Base-by-base conservation (phyloP, 345 rosid genomes). In the Gossypium sturtianum region DNA sequence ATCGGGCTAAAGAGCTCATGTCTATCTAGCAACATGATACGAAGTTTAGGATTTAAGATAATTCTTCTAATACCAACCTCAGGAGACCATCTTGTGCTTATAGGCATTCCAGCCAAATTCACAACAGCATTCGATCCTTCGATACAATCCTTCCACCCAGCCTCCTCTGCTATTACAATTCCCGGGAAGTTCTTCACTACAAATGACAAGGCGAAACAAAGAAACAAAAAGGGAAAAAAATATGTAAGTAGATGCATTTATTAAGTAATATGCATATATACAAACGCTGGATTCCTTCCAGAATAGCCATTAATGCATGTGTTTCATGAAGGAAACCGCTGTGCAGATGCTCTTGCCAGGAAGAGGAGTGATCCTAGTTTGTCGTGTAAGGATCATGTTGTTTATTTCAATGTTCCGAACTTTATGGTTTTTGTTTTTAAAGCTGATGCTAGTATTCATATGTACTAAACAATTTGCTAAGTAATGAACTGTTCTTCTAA, bases 11-110 rank as follows among this genome's bases (percentile, higher is more conserved):
- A 27, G 10, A 2, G 27, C 17, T 29, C 0, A 15, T 45, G 58
- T 12, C 41, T 29, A 73, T 54, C 16, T 1, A 10, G 44, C 10
- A 66, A 66, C 17, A 66, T 6, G 6, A 19, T 66, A 20, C 7
- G 7, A 45, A 44, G 51, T 48, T 27, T 47, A 72, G 34, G 51
- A 25, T 29, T 66, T 57, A 69, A 63, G 23, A 73, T 22, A 15
- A 56, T 16, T 51, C 49, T 16, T 27, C 58, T 16, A 69, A 41
- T 23, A 81, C 86, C 80, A 68, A 94, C 98, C 97, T 88, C 92
- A 20, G 91, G 69, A 74, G 98, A 90, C 98, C 98, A 94, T 75
- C 98, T 88, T 64, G 95, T 90, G 86, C 92, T 85, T 68, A 94
- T 91, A 60, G 97, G 93, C 80, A 88, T 66, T 72, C 98, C 97